Percentiles rank a stretch among this genome's conserved stretches.
phyloP scores from a whole-genome alignment of 2,329 filamentous ascomycete species.

The Sporothrix schenckii region DNA sequence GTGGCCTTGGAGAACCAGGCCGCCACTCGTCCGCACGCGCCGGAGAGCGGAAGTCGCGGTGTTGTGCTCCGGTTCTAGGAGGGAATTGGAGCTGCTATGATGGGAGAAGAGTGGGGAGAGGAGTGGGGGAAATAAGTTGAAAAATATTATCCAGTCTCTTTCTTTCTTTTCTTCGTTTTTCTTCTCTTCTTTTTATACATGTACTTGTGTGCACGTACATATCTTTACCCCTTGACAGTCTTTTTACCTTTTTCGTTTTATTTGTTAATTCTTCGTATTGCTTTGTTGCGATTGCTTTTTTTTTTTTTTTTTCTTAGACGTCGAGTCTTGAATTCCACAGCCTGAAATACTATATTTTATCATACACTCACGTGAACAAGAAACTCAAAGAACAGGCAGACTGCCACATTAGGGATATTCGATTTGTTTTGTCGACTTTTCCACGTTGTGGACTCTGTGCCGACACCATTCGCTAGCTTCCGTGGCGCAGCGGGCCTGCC shows the following conservation, averaged over 20 bases:
- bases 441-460: not conserved
- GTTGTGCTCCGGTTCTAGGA: slow-evolving; percentile 36
- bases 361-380: too few relatives aligned
- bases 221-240: not conserved
- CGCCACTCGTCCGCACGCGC: slow-evolving; percentile 33
- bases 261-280: not conserved
- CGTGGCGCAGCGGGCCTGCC: slow-evolving; percentile 13
- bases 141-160: not conserved
- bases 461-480: slow-evolving; percentile 6
- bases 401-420: too few relatives aligned
- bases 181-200: not conserved
- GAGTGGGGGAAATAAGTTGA: not conserved
- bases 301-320: not conserved
- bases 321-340: not conserved
- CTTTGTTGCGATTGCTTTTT: not conserved
- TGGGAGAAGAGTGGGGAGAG: not conserved
- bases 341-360: not conserved
- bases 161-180: slow-evolving; percentile 5
- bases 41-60: slow-evolving; percentile 35
- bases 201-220: not conserved
- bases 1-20: slow-evolving; percentile 39
- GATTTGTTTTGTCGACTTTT: too few relatives aligned
- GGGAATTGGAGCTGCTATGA: not conserved
- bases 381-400: too few relatives aligned
- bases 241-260: not conserved